phyloP scores from a whole-genome alignment of 208 protist genomes.

The Leishmania martiniquensis region DNA sequence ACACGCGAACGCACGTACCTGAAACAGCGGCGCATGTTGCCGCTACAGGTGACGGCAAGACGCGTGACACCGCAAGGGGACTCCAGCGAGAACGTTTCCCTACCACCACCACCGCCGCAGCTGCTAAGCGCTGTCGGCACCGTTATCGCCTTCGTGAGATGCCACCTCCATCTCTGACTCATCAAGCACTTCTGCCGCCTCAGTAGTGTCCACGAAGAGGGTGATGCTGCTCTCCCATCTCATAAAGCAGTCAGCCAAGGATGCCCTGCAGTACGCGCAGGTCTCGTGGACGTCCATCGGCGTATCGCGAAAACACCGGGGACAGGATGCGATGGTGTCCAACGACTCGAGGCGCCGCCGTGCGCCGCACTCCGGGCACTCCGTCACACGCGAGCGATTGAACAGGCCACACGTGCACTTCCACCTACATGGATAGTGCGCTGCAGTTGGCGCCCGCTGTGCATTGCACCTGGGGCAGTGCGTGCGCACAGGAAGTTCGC shows the following conservation, averaged over 20 bases:
- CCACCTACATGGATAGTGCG: constrained; percentile 69
- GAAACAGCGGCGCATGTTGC: too few species aligned
- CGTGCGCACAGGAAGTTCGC: constrained; percentile 44
- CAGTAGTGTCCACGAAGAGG: background rate
- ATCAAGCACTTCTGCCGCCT: background rate
- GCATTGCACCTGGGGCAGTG: constrained; percentile 64
- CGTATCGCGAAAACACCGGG: constrained; percentile 64
- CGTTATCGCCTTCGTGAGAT: constrained; percentile 2
- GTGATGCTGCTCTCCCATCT: constrained; percentile 5
- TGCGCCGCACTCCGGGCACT: constrained; percentile 67
- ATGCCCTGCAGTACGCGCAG: constrained; percentile 59
- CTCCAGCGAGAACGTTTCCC: too few species aligned
- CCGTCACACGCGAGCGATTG: constrained; percentile 30
- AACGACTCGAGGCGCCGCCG: constrained; percentile 46
- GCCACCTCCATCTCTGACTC: background rate
- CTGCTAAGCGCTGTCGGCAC: background rate
- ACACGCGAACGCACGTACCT: too few species aligned
- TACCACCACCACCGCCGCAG: background rate
- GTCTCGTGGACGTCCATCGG: constrained; percentile 49
- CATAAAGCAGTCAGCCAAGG: constrained; percentile 13
- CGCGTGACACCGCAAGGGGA: background rate
- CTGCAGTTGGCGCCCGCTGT: constrained; percentile 23
- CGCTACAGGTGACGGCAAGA: too few species aligned
- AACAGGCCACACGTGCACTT: constrained; percentile 58
- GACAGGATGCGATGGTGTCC: constrained; percentile 40